A percentile compares a stretch with the other conserved stretches of the same genome.
These are phyloP conservation scores for Fusarium buxicola DNA, from an alignment of 2,329 filamentous ascomycete species.

Conservation along the genomic window DNA sequence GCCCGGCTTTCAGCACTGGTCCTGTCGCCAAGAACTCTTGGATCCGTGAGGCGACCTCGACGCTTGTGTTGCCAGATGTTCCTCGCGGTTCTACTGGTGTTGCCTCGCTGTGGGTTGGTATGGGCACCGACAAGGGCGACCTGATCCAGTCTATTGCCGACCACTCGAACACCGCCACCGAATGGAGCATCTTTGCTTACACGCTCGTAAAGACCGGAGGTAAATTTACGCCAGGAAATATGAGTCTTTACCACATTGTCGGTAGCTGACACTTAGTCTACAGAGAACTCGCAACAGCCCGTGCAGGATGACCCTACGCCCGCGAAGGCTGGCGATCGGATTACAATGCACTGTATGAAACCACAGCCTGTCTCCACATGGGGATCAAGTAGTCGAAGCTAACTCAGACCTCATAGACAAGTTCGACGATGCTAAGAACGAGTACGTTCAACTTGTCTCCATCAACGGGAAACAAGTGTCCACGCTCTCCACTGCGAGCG, in stretches of 20 bases:
- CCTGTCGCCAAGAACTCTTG: conserved; percentile 54
- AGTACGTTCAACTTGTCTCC: conserved; percentile 37
- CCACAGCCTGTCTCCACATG: rapidly evolving
- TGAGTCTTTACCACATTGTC: not conserved
- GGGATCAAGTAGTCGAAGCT: rapidly evolving
- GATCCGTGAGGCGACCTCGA: conserved; percentile 58
- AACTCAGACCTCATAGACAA: conserved; percentile 14
- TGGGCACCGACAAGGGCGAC: conserved; percentile 60
- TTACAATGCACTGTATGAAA: conserved; percentile 39
- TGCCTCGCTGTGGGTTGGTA: conserved; percentile 60
- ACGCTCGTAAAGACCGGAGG: conserved; percentile 52
- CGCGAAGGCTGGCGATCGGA: conserved; percentile 24
- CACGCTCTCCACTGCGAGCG: conserved; percentile 58
- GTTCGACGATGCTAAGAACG: conserved; percentile 22
- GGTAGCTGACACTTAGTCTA: not conserved
- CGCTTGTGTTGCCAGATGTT: conserved; percentile 54
- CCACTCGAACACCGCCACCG: conserved; percentile 39
- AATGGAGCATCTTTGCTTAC: conserved; percentile 59
- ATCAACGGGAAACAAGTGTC: conserved; percentile 49
- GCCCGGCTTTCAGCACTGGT: conserved; percentile 57
- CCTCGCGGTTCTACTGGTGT: conserved; percentile 53
- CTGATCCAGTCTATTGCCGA: conserved; percentile 61
- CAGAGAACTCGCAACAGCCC: conserved; percentile 32
- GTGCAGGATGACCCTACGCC: conserved; percentile 31
- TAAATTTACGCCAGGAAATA: not conserved